phyloP scores from a whole-genome alignment of 345 rosid species.

The Citrus maxima region DNA sequence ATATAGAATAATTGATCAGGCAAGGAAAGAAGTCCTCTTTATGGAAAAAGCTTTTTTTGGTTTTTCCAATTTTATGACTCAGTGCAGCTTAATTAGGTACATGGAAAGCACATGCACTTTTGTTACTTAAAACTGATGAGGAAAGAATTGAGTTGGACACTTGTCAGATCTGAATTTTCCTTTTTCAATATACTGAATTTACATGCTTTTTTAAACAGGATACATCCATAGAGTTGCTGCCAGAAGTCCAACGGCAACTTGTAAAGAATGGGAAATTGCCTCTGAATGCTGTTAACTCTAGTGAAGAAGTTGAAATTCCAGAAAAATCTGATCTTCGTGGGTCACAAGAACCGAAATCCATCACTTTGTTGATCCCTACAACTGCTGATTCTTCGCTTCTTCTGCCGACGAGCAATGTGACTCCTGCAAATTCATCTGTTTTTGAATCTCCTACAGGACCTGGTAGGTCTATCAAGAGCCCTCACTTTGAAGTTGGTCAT shows the following conservation, averaged over 20 bases:
- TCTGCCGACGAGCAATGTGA: conserved; percentile 19
- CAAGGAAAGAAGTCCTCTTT: background rate
- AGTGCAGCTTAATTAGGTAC: conserved; percentile 1
- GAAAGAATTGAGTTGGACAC: background rate
- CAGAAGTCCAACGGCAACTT: conserved; percentile 66
- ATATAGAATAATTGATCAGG: background rate
- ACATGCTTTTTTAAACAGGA: conserved; percentile 47
- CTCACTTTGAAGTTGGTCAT: conserved; percentile 19
- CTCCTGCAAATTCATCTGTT: conserved; percentile 27
- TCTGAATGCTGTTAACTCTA: conserved; percentile 27
- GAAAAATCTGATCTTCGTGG: conserved; percentile 30
- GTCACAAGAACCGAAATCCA: conserved; percentile 27
- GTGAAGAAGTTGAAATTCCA: conserved; percentile 43
- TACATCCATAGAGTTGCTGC: conserved; percentile 59
- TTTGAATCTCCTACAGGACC: conserved; percentile 40
- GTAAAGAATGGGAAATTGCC: conserved; percentile 48
- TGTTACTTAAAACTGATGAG: background rate
- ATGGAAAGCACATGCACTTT: background rate
- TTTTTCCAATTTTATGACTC: background rate
- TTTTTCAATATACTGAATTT: conserved; percentile 17
- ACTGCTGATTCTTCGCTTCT: conserved; percentile 39
- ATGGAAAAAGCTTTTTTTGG: background rate
- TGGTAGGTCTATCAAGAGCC: conserved; percentile 24
- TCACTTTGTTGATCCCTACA: conserved; percentile 33
- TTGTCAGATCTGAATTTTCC: background rate